These are phyloP conservation scores for Irpex lacteus DNA, from an alignment of 1,284 basidiomycete genomes.

Conservation along the genomic window DNA sequence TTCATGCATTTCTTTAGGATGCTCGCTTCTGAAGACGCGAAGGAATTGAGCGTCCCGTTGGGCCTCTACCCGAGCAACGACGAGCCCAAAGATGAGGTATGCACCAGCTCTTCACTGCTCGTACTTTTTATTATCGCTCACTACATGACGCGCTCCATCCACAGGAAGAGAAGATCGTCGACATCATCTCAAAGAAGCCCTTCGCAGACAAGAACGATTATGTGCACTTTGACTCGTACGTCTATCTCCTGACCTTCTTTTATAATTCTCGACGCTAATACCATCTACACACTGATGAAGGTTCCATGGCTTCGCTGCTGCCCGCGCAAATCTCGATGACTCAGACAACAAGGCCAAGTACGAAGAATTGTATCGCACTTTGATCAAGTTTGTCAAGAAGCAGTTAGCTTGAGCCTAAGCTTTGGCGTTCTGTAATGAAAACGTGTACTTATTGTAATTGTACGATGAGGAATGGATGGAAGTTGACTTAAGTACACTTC, in stretches of 20 bases:
- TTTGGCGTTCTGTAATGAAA: no score
- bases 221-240: slow-evolving; percentile 54
- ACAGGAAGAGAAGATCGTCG: slow-evolving; percentile 52
- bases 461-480: no score
- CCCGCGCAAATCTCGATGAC: slow-evolving; percentile 62
- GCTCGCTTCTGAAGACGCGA: slow-evolving; percentile 53
- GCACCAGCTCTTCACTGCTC: slow-evolving; percentile 7
- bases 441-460: no score
- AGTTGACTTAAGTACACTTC: no score
- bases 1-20: slow-evolving; percentile 35
- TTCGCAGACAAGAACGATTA: slow-evolving; percentile 53
- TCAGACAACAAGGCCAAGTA: slow-evolving; percentile 64
- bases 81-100: slow-evolving; percentile 54
- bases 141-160: neutral
- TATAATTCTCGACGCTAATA: slow-evolving; percentile 9
- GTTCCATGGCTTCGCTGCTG: slow-evolving; percentile 74
- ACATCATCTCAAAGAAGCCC: slow-evolving; percentile 47
- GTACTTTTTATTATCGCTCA: neutral
- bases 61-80: slow-evolving; percentile 62
- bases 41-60: slow-evolving; percentile 51
- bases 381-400: slow-evolving; percentile 48
- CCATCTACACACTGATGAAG: slow-evolving; percentile 26
- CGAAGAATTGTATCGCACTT: slow-evolving; percentile 59
- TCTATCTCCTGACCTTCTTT: slow-evolving; percentile 6
- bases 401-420: neutral